Evolutionary conservation across 768 basidiomycete genomes (phyloP).

Genomic region (Gyrodon lividus): DNA sequence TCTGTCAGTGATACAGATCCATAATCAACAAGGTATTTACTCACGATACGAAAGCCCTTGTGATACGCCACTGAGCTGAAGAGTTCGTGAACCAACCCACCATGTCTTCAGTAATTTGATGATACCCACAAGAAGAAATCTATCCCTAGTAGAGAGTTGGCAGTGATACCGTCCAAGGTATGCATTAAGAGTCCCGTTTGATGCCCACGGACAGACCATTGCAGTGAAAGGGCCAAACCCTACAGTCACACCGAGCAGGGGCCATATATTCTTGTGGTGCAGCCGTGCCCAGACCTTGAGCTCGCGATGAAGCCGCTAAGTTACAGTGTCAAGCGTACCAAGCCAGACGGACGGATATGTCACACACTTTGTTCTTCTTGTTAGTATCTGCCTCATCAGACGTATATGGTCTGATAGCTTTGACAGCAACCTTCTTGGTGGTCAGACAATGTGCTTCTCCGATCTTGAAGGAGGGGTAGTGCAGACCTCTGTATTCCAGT

Average conservation of each 20-base stretch:
- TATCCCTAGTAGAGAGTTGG: conserved; percentile 3
- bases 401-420: not conserved
- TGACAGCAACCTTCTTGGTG: not conserved
- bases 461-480: not conserved
- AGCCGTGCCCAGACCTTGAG: conserved; percentile 21
- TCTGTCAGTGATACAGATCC: not conserved
- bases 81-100: not conserved
- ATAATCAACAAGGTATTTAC: not conserved
- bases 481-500: not conserved
- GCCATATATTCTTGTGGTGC: conserved; percentile 17
- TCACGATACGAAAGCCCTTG: not conserved
- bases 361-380: not conserved
- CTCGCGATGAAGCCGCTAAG: conserved; percentile 17
- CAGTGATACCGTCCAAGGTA: conserved; percentile 8
- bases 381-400: not conserved
- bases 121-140: conserved; percentile 16
- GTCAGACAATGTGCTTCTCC: not conserved
- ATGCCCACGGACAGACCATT: conserved; percentile 20
- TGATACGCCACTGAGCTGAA: not conserved
- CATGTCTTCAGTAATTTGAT: not conserved
- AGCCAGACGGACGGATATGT: not conserved
- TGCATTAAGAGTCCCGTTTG: conserved; percentile 10
- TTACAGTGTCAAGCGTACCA: not conserved
- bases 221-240: conserved; percentile 19
- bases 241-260: conserved; percentile 12